Evolutionary conservation across 345 rosid genomes (phyloP).

Genomic region (Citrus glauca): DNA sequence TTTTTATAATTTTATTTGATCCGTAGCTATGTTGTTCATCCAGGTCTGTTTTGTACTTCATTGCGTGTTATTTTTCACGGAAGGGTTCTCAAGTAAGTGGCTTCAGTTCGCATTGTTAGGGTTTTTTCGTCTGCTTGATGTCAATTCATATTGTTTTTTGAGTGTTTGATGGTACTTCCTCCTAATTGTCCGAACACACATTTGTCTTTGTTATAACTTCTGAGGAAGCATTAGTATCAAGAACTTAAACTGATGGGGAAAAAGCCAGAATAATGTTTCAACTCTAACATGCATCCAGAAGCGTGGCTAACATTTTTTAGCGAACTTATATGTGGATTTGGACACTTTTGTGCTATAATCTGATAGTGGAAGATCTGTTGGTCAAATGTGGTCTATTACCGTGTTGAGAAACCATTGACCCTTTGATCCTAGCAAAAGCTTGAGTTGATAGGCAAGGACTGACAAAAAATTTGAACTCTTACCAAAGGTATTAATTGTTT

Average conservation of each 20-base stretch:
- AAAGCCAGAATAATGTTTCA: background rate
- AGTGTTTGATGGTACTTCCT: background rate
- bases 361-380: background rate
- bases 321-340: background rate
- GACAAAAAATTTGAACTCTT: background rate
- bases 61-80: conserved; percentile 69
- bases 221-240: background rate
- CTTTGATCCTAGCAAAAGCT: background rate
- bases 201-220: background rate
- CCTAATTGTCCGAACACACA: background rate
- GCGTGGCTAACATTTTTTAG: background rate
- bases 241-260: background rate
- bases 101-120: conserved; percentile 14
- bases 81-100: conserved; percentile 81
- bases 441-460: background rate
- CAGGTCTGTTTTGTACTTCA: conserved; percentile 87
- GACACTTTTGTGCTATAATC: background rate
- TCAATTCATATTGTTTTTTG: background rate
- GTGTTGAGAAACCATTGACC: background rate
- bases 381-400: background rate
- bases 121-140: background rate
- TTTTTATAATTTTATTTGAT: conserved; percentile 2
- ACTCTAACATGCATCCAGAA: background rate
- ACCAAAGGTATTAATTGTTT: background rate
- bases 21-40: conserved; percentile 21